These are phyloP conservation scores for Colletotrichum tabaci DNA, from an alignment of 2,329 filamentous ascomycete genomes.

Conservation along the genomic window DNA sequence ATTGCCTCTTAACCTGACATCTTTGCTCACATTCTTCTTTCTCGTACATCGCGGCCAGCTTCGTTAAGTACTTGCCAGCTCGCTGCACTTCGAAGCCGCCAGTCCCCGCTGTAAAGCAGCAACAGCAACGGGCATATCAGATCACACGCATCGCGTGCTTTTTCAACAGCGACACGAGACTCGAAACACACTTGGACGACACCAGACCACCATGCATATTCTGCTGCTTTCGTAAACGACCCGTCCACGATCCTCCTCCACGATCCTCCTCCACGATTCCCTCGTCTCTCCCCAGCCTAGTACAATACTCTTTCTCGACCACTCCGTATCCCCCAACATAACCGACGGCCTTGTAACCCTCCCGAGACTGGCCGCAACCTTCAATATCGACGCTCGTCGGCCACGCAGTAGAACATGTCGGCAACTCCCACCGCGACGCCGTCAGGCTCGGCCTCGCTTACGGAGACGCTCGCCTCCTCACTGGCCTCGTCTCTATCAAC, in stretches of 20 bases:
- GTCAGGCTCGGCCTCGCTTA: constrained; percentile 41
- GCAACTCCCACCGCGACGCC: constrained; percentile 28
- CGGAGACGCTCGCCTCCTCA: constrained; percentile 45
- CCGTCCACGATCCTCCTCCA: background rate
- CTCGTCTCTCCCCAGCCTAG: background rate
- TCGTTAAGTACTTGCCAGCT: constrained; percentile 3
- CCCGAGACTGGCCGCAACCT: background rate
- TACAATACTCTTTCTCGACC: background rate
- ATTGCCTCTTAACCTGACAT: background rate
- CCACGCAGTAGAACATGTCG: constrained; percentile 27
- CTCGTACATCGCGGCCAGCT: background rate
- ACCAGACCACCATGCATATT: constrained; percentile 9
- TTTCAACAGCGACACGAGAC: background rate
- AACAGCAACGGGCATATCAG: constrained; percentile 2
- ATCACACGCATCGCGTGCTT: background rate
- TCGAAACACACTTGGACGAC: background rate
- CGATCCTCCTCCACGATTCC: constrained; percentile 2
- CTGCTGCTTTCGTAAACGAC: constrained; percentile 20
- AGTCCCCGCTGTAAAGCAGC: background rate
- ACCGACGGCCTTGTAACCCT: background rate
- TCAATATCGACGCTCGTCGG: constrained; percentile 7
- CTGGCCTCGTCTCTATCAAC: constrained; percentile 31
- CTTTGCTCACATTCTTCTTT: background rate
- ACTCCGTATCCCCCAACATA: background rate
- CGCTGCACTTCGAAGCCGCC: constrained; percentile 5